Evolutionary conservation across 2,329 filamentous ascomycete species (phyloP), one percentile per base, ranked within the genome.

Genomic region (Aspergillus brunneoviolaceus): DNA sequence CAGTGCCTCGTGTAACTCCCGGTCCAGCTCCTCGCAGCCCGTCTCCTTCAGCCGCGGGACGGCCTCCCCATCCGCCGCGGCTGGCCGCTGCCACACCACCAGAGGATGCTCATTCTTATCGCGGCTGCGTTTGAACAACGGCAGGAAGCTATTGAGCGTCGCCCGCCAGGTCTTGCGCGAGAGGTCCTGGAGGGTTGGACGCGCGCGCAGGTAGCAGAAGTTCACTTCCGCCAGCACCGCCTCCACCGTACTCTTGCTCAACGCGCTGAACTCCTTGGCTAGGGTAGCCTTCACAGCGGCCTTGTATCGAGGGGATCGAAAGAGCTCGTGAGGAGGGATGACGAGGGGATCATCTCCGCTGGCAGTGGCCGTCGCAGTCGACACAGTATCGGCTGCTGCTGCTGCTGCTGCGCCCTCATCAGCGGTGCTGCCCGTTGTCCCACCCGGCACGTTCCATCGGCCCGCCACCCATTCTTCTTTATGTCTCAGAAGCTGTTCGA

Each of bases 191-290:
- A 82, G 68, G 4, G 70, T 78, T 23, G 79, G 78, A 14, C 80
- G 70, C 10, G 79, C 78, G 12, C 73, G 69, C 9, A 69, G 67
- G 57, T 82, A 82, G 29, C 76, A 79, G 60, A 76, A 79, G 58
- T 82, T 82, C 31, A 74, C 74, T 62, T 82, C 80, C 3, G 80
- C 80, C 25, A 82, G 67, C 7, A 82, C 79, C 19, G 74, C 80
- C 29, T 80, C 77, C 12, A 82, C 67, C 1, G 76, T 74, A 66
- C 78, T 81, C 60, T 71, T 75, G 62, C 75, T 80, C 48, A 81
- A 61, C 2, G 67, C 67, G 56, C 70, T 74, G 64, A 81, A 82
- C 63, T 82, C 80, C 57, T 76, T 76, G 33, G 64, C 63, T 50
- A 81, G 65, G n/a, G 67, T 66, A 31, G 63, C 52, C 59, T 73